phyloP scores from a whole-genome alignment of 2,329 filamentous ascomycete genomes.

The Zalaria obscura region DNA sequence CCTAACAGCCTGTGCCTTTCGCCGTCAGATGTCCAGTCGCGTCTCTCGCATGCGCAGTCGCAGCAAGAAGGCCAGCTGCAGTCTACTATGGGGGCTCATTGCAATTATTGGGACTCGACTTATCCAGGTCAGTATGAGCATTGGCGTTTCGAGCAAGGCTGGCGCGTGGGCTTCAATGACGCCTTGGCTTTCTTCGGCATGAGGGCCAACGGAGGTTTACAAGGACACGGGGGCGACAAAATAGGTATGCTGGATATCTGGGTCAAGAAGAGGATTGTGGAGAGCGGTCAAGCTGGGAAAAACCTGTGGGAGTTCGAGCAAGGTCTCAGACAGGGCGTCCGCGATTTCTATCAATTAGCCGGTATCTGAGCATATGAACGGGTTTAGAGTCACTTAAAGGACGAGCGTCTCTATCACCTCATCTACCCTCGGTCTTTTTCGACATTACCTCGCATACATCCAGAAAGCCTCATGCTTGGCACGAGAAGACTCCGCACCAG shows the following conservation, averaged over 20 bases:
- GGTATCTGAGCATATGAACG: conserved; percentile 10
- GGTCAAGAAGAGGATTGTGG: conserved; percentile 39
- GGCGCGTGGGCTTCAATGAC: conserved; percentile 42
- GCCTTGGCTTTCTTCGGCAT: conserved; percentile 36
- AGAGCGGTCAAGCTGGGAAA: conserved; percentile 33
- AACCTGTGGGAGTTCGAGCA: conserved; percentile 39
- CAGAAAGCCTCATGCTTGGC: too few species aligned
- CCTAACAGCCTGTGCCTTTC: conserved; percentile 25
- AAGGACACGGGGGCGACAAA: conserved; percentile 29
- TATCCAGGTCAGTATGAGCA: conserved; percentile 34
- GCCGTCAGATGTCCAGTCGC: conserved; percentile 20
- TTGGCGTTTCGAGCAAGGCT: conserved; percentile 40
- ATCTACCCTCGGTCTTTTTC: too few species aligned
- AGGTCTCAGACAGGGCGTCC: conserved; percentile 31
- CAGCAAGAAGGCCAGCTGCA: conserved; percentile 22
- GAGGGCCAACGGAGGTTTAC: conserved; percentile 19
- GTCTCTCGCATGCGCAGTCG: conserved; percentile 25
- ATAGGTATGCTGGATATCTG: conserved; percentile 46
- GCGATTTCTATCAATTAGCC: conserved; percentile 23
- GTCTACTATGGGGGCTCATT: conserved; percentile 28
- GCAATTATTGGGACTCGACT: conserved; percentile 34
- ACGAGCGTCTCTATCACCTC: too few species aligned
- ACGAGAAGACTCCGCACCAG: too few species aligned
- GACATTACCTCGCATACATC: too few species aligned
- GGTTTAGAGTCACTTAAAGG: not conserved